Base-by-base conservation (phyloP, 2,329 filamentous ascomycete species). In the Aspergillus vadensis region DNA sequence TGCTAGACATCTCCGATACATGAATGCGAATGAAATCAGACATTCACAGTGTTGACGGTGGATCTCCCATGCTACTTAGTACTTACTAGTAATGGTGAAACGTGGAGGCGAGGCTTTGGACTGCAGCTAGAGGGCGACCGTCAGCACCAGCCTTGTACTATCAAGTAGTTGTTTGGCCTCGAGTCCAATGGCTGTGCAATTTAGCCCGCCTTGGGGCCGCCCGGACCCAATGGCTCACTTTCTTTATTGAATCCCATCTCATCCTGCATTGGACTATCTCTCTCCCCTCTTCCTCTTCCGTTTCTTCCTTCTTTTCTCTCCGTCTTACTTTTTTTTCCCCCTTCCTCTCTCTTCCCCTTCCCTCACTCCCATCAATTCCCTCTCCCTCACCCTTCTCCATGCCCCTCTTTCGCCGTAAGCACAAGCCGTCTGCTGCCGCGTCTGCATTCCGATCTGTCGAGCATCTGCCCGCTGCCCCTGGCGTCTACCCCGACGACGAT, bases 361-460 rank as follows among this genome's bases (percentile, higher is more conserved):
- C 50, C 32, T 19, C 25, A 17, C 47, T 36, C 38, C 44, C 25
- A 43, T 54, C 21, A 50, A 14, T 25, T 41, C 32, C 44, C 39
- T 52, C 39, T 52, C 47, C 48, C 50, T 44, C 54, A 32, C 19
- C 55, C 48, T 38, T 55, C 62, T 62, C 62, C 62, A 64, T 64
- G 62, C 62, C 59, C 62, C 59, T 64, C 59, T 64, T 64, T 55
- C 62, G 62, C 62, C 61, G 49, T 39, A 64, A 64, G 41, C 38
- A 59, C 21, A 64, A 64, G 59, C 59, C 57, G 49, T 59, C 62
- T 44, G 53, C 54, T 25, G 58, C 57, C 53, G 58, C 62, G 56
- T 23, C 59, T 59, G 59, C 62, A 48, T 62, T 64, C 62, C 62
- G 57, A 62, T 62, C 62, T 49, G 62, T 59, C 47, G 62, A 64